Conservation (phyloP, 805 yeast genomes). For the Wickerhamomyces pijperi region DNA sequence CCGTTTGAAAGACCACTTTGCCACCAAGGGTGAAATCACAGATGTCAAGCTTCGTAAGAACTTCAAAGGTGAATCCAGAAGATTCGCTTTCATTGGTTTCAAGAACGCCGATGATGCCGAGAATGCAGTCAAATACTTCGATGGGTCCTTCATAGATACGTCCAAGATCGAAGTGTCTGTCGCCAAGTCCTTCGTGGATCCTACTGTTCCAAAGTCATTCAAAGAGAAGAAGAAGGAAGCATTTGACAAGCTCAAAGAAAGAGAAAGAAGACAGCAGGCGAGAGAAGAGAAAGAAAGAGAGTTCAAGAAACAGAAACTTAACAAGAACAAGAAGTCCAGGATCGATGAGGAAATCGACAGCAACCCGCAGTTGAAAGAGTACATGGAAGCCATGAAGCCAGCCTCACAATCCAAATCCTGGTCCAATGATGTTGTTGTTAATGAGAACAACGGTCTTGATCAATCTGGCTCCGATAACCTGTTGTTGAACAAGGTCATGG, state of each 20-base stretch:
- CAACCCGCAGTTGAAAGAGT: constrained; percentile 68
- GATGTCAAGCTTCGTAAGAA: constrained; percentile 82
- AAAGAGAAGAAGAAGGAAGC: constrained; percentile 44
- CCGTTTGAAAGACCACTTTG: constrained; percentile 56
- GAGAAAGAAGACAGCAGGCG: constrained; percentile 36
- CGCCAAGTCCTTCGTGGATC: constrained; percentile 83
- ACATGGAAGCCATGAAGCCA: constrained; percentile 74
- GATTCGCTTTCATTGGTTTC: constrained; percentile 90
- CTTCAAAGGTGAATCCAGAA: constrained; percentile 75
- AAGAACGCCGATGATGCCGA: constrained; percentile 65
- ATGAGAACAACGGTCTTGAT: constrained; percentile 22
- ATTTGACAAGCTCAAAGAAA: constrained; percentile 29
- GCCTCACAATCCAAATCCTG: constrained; percentile 60
- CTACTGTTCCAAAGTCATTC: constrained; percentile 60
- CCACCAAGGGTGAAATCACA: constrained; percentile 52
- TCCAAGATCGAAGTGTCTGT: constrained; percentile 64
- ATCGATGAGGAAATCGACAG: constrained; percentile 52
- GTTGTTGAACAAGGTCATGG: constrained; percentile 28
- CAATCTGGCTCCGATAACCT: constrained; percentile 16
- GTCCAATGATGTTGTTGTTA: constrained; percentile 37
- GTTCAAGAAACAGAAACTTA: constrained; percentile 19
- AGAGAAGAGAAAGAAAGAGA: constrained; percentile 28
- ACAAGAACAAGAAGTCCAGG: constrained; percentile 14
- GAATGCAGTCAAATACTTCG: constrained; percentile 63
- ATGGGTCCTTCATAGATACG: constrained; percentile 75